Evolutionary conservation across 148 eudicot genomes (phyloP), one percentile per base, ranked within the genome.

Genomic region (Silene uniflora): DNA sequence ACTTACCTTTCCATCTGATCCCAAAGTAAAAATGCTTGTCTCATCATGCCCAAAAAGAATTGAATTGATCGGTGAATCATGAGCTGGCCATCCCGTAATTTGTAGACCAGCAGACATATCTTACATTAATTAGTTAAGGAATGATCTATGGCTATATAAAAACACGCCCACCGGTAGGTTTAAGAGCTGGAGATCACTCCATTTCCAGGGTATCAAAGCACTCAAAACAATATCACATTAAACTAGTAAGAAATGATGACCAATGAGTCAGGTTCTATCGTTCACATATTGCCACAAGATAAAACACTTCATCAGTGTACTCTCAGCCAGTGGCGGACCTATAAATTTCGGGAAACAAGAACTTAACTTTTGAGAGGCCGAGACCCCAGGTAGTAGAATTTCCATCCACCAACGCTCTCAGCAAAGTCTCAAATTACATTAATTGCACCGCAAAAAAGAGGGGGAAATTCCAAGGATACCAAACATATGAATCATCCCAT

Each of bases 401-500:
- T 32, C 0, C 35, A 32, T 32, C 35, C 35, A 32, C 35, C 35
- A 32, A 32, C 35, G 35, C 35, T 32, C 35, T 32, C 35, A 32
- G 35, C 35, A 32, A 32, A 32, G 35, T 32, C 35, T 32, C 35
- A 32, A 32, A 27, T 27, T 27, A 27, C 29, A 27, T 27, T 27
- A 27, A 2, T 27, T 27, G 29, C 29, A 27, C 29, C 35, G 35
- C 35, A 32, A 32, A 32, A 32, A 32, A 32, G 35, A 5, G n/a
- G n/a, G n/a, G 35, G 4, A 22, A n/a, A n/a, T 27, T n/a, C 61
- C 11, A 77, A 91, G 98, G 97, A 94, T 94, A 91, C 98, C 98
- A 85, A 94, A 94, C 90, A 94, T 94, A 82, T 94, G 98, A 83
- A 94, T 90, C 98, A 94, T 91, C 81, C 98, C 98, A 89, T 94